These are phyloP conservation scores for Wickerhamomyces subpelliculosus DNA, from an alignment of 805 yeast species.

Conservation along the genomic window DNA sequence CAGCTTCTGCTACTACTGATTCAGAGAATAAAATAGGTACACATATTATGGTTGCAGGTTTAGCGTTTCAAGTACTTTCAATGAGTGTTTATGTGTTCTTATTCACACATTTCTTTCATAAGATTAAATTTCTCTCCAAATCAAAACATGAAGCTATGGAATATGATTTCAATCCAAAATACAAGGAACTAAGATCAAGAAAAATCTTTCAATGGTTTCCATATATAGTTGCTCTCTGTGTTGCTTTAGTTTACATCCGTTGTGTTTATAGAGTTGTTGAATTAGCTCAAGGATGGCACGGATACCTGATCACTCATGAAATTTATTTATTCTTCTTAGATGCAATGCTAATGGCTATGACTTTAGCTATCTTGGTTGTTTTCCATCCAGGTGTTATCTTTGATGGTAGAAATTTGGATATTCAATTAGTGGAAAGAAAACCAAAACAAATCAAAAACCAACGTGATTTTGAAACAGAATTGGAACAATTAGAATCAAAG, in stretches of 20 bases:
- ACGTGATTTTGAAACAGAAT: background rate
- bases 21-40: constrained; percentile 33
- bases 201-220: constrained; percentile 34
- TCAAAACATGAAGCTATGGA: background rate
- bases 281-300: constrained; percentile 49
- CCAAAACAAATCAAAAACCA: background rate
- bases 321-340: constrained; percentile 49
- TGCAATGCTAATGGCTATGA: constrained; percentile 47
- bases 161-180: background rate
- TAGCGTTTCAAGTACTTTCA: constrained; percentile 62
- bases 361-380: constrained; percentile 36
- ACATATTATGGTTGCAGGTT: constrained; percentile 63
- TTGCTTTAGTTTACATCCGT: constrained; percentile 48
- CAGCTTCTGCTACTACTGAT: constrained; percentile 28
- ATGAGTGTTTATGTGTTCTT: constrained; percentile 51
- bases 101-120: constrained; percentile 37
- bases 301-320: constrained; percentile 52
- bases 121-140: constrained; percentile 19
- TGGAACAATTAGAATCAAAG: too few relatives aligned
- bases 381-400: constrained; percentile 48
- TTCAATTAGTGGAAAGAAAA: background rate
- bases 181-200: background rate
- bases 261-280: constrained; percentile 66
- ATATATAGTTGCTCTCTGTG: constrained; percentile 34
- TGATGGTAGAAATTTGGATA: constrained; percentile 20